Base-by-base conservation (phyloP, 2,329 filamentous ascomycete genomes). In the Fonsecaea erecta region DNA sequence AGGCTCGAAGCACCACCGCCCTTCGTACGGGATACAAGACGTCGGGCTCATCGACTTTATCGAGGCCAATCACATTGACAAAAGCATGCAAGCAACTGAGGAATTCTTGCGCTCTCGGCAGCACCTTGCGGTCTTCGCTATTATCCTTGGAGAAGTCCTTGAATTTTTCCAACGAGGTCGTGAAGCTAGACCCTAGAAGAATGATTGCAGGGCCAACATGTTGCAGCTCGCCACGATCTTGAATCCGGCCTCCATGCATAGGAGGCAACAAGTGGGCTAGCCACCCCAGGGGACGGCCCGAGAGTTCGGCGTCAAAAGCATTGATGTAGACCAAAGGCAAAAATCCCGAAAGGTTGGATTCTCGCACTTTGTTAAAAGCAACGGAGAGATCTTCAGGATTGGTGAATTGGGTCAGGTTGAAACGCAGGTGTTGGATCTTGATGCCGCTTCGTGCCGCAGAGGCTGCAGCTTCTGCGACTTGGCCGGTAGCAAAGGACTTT, bases 401-500 rank as follows among this genome's bases (percentile, higher is more conserved):
- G 14, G 14, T 40, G 16, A 40, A 40, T 8, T 40, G 37, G 16
- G 37, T n/a, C 4, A 40, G 37, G 37, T 40, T 8, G n/a, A 40
- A n/a, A 4, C n/a, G 37, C 14, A 40, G 37, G n/a, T 16, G 14
- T 16, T 18, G 37, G 5, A 40, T 18, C n/a, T 40, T 40, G 52
- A 14, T 21, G 11, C 28, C 52, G 28, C 28, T 55, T 34, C 11
- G 14, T 35, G 24, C 52, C 8, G 52, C 52, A 6, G 21, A 24
- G 11, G 51, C 18, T 26, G 26, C 51, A 30, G 51, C 5, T n/a
- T 52, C 48, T 26, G 48, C 30, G 16, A 55, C 52, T 28, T 55
- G 52, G 11, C 3, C 16, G n/a, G 52, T 21, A 16, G 52, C 52
- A 21, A 55, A 55, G 11, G 52, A 34, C 52, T 55, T 55, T 34